Evolutionary conservation across 2,329 filamentous ascomycete species (phyloP).

Genomic region (Sporothrix globosa): DNA sequence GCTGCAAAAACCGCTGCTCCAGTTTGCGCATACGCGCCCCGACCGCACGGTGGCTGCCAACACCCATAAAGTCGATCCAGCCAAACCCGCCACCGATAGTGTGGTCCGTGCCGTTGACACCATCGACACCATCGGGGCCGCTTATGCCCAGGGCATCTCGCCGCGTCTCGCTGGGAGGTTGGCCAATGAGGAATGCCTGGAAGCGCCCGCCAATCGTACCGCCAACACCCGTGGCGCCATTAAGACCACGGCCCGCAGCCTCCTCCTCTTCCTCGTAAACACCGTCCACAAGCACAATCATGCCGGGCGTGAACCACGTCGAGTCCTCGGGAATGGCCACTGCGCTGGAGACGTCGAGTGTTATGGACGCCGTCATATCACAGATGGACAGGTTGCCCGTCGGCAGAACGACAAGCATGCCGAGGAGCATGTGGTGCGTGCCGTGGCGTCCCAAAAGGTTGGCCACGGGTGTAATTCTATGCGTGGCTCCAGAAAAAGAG

Average conservation of each 20-base stretch:
- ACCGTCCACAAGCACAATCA: slow-evolving; percentile 93
- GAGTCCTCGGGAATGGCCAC: slow-evolving; percentile 81
- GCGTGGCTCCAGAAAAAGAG: slow-evolving; percentile 51
- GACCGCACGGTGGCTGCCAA: slow-evolving; percentile 84
- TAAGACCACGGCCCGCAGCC: slow-evolving; percentile 68
- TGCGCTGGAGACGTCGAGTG: slow-evolving; percentile 79
- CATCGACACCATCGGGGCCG: slow-evolving; percentile 56
- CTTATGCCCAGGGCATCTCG: slow-evolving; percentile 75
- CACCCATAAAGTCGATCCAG: slow-evolving; percentile 94
- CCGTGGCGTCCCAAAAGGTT: slow-evolving; percentile 78
- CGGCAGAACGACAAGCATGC: slow-evolving; percentile 77
- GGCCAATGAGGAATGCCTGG: slow-evolving; percentile 85
- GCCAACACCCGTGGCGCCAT: slow-evolving; percentile 79
- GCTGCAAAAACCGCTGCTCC: slow-evolving; percentile 66
- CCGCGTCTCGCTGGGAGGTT: slow-evolving; percentile 86
- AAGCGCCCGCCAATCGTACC: slow-evolving; percentile 92
- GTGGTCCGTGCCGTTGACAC: slow-evolving; percentile 48
- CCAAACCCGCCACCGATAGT: slow-evolving; percentile 82
- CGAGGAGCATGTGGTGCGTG: slow-evolving; percentile 82
- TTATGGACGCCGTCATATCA: slow-evolving; percentile 86
- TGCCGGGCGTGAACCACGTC: slow-evolving; percentile 91
- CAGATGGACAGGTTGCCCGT: slow-evolving; percentile 81
- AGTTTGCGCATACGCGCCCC: slow-evolving; percentile 82
- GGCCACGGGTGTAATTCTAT: slow-evolving; percentile 86
- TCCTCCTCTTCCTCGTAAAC: slow-evolving; percentile 94